Conservation (phyloP, 2,329 filamentous ascomycete species). For the Aspergillus clavatus region DNA sequence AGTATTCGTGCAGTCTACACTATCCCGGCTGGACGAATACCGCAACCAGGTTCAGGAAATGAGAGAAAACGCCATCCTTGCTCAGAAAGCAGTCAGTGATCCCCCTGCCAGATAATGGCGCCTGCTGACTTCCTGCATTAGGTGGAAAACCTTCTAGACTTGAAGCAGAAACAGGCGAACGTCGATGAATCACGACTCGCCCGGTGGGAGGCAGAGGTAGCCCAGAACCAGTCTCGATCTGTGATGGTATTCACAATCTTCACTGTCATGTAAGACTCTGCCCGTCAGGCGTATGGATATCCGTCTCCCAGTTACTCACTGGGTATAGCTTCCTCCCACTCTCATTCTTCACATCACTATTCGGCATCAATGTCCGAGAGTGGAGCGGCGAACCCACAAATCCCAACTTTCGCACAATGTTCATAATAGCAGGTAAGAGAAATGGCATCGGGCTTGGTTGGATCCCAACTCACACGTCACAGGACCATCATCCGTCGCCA, state of each 20-base stretch:
- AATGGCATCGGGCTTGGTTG: background rate
- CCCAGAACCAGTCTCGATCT: slow-evolving; percentile 57
- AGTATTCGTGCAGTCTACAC: slow-evolving; percentile 50
- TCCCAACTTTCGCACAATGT: slow-evolving; percentile 27
- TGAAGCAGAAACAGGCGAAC: slow-evolving; percentile 63
- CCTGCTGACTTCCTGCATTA: slow-evolving; percentile 18
- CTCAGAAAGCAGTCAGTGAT: slow-evolving; percentile 51
- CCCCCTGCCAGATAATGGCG: background rate
- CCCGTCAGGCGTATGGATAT: background rate
- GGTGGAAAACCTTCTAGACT: slow-evolving; percentile 62
- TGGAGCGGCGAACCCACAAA: slow-evolving; percentile 50
- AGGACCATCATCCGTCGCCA: slow-evolving; percentile 44
- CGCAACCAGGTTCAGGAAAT: slow-evolving; percentile 53
- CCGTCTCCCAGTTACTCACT: background rate
- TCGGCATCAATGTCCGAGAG: slow-evolving; percentile 61
- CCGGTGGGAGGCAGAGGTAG: slow-evolving; percentile 58
- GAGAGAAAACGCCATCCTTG: slow-evolving; percentile 53
- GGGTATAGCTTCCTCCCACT: slow-evolving; percentile 51
- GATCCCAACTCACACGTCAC: background rate
- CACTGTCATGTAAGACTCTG: slow-evolving; percentile 50
- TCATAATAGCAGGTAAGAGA: slow-evolving; percentile 27
- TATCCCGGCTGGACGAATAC: slow-evolving; percentile 53
- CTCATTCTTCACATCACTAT: slow-evolving; percentile 61
- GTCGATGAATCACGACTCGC: slow-evolving; percentile 62
- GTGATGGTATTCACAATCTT: slow-evolving; percentile 58